Evolutionary conservation across 2,329 filamentous ascomycete genomes (phyloP), one percentile per base, ranked within the genome.

Genomic region (Lachnellula hyalina): DNA sequence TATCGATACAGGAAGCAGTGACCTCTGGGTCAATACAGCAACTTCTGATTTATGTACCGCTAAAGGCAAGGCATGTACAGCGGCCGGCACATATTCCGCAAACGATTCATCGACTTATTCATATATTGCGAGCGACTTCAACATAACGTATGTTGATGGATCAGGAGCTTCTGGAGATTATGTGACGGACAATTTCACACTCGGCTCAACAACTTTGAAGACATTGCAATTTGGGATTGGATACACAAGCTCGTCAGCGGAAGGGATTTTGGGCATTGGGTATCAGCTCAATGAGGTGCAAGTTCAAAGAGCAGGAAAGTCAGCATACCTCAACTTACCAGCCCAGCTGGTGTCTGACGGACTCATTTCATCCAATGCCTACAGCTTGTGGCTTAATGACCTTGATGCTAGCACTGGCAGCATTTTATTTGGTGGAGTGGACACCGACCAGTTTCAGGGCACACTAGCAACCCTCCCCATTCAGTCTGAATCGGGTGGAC

Each of bases 81-180:
- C 71, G 17, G 79, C 82, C 1, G 89, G 89, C 14, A 83, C 83
- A 1, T 96, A 91, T 70, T 70, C 73, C 44, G 79, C 87, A 41
- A 86, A 88, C 67, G 71, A 76, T 1, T 96, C 90, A 0, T 90
- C 87, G 2, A 89, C 90, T 2, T 93, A 92, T 71, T 66, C 78
- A 35, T 90, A 85, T 67, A 71, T 96, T 52, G 85, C 84, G 59
- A 84, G 81, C 66, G 77, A 84, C 57, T 96, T 96, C 75, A 92
- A 93, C 73, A 96, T 96, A 60, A 84, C 85, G 1, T 96, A 96
- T 62, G 86, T 88, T 41, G 91, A 96, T 71, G 89, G 89, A 46
- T 88, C 88, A 0, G 83, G 84, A 5, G 88, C 90, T 0, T 70
- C 74, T 1, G 91, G 92, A 35, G 88, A 94, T 71, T 96, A 96